phyloP scores from a whole-genome alignment of 345 rosid species.

The Dipteronia dyeriana region DNA sequence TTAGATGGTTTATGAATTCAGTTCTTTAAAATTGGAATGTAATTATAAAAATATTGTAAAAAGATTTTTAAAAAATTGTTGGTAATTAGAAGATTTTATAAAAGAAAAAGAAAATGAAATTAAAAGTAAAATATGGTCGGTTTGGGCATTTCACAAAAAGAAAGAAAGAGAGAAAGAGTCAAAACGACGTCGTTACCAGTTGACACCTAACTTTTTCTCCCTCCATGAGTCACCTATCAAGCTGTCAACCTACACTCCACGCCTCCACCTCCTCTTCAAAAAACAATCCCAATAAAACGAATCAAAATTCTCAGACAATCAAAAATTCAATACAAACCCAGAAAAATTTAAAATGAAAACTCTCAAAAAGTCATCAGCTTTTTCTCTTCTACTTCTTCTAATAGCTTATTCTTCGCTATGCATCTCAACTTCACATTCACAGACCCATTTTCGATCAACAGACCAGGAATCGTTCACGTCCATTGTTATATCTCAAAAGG shows the following conservation, averaged over 20 bases:
- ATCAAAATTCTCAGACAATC: background rate
- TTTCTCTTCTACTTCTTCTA: constrained; percentile 32
- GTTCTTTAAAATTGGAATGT: no score
- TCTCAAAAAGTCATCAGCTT: constrained; percentile 1
- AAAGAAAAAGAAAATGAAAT: no score
- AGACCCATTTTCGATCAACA: constrained; percentile 22
- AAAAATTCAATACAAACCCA: background rate
- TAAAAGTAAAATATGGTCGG: background rate
- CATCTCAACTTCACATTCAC: constrained; percentile 12
- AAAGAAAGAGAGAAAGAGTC: background rate
- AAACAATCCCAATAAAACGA: background rate
- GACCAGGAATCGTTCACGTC: constrained; percentile 66
- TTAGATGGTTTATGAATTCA: no score
- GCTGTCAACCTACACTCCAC: background rate
- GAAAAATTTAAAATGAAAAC: background rate
- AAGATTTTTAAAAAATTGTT: no score
- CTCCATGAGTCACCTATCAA: background rate
- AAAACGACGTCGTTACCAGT: background rate
- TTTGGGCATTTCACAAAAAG: background rate
- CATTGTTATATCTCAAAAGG: constrained; percentile 65
- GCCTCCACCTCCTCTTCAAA: background rate
- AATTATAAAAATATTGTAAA: no score
- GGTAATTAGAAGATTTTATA: no score
- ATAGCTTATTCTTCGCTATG: constrained; percentile 26
- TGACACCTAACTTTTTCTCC: background rate